Percentiles rank a stretch among this genome's conserved stretches.
Conservation (phyloP, 768 basidiomycete genomes). For the Sarcodon sp. region DNA sequence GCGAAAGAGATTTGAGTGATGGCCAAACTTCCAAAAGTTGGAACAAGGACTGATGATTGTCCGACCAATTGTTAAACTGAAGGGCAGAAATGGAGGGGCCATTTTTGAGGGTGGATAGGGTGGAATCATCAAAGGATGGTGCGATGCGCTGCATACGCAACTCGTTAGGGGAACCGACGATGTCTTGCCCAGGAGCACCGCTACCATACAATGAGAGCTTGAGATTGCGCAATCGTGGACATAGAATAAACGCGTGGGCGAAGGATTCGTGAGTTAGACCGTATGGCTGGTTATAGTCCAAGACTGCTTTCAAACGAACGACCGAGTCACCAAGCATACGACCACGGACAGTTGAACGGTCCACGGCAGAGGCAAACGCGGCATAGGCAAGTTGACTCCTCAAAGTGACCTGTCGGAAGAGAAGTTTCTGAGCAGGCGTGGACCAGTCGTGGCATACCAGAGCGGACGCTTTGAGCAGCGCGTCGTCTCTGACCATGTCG, state of each 20-base stretch:
- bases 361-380: slow-evolving; percentile 39
- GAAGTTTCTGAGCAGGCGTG: slow-evolving; percentile 43
- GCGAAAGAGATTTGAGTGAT: slow-evolving; percentile 37
- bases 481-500: slow-evolving; percentile 19
- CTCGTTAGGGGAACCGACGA: slow-evolving; percentile 24
- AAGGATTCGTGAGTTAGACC: slow-evolving; percentile 43
- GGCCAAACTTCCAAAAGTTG: slow-evolving; percentile 59
- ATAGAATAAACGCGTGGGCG: slow-evolving; percentile 41
- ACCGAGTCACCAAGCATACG: slow-evolving; percentile 40
- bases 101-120: slow-evolving; percentile 35
- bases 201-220: slow-evolving; percentile 47
- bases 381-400: slow-evolving; percentile 38
- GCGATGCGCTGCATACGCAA: slow-evolving; percentile 7
- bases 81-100: slow-evolving; percentile 38
- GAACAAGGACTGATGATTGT: slow-evolving; percentile 38
- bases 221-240: slow-evolving; percentile 46
- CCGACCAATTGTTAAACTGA: slow-evolving; percentile 62
- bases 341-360: slow-evolving; percentile 32
- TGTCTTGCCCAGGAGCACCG: slow-evolving; percentile 34
- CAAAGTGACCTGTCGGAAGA: slow-evolving; percentile 47
- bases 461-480: slow-evolving; percentile 38
- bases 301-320: slow-evolving; percentile 34
- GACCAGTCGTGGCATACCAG: slow-evolving; percentile 64
- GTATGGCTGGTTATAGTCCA: slow-evolving; percentile 60
- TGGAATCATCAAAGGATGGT: slow-evolving; percentile 19